Evolutionary conservation across 2,329 filamentous ascomycete genomes (phyloP), one percentile per base, ranked within the genome.

Genomic region (Cryoendolithus antarcticus): DNA sequence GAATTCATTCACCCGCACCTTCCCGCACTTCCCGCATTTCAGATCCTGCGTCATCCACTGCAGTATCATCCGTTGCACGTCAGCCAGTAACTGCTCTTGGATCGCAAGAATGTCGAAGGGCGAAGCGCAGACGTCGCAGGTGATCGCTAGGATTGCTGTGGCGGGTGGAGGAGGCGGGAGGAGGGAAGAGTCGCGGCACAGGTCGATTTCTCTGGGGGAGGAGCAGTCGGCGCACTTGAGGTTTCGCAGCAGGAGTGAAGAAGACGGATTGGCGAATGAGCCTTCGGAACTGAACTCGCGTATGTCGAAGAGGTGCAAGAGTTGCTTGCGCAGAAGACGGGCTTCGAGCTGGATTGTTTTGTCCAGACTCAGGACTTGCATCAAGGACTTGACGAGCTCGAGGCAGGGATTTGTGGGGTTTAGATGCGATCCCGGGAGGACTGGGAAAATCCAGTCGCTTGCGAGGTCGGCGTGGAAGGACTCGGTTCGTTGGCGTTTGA

Each of bases 201-300:
- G 71, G 57, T 98, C 91, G 27, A 96, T 70, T 54, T 96, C 88
- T 27, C 86, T 77, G 9, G 83, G 76, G 62, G 91, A 77, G 34
- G 88, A 94, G 66, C 91, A 98, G 57, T 84, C 84, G 48, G 88
- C 79, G 61, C 91, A 98, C 44, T 84, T 83, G 27, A 95, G 65
- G 55, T 89, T 82, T 3, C 71, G 59, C 4, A 98, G 66, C 47
- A 74, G 74, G 3, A 96, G 71, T 33, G 72, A 79, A 40, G 82
- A 77, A 37, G 77, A 83, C 0, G 91, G 89, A 57, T 96, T 96
- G 44, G 75, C 69, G 60, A 96, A 98, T 3, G 78, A 73, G n/a
- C 82, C 89, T 40, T 89, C 85, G 38, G 80, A 73, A 59, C 80
- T 83, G 66, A 98, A 98, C 61, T 98, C 91, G 51, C 86, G 82